A percentile compares a stretch with the other conserved stretches of the same genome.
Evolutionary conservation across 2,329 filamentous ascomycete genomes (phyloP).

Genomic region (Periconia sp.): DNA sequence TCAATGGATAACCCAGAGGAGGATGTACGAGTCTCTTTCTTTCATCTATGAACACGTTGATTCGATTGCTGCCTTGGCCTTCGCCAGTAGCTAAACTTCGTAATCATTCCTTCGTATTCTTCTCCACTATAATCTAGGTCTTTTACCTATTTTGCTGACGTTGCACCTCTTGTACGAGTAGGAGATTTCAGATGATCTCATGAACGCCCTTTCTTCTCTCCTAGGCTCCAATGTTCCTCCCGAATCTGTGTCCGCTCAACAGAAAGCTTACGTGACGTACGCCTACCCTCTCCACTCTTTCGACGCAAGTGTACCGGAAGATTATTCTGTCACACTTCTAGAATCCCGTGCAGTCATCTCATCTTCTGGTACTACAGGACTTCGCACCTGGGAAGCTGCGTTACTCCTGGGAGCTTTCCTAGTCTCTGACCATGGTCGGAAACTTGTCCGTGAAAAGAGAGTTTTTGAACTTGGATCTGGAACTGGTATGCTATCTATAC

Average conservation of each 20-base stretch:
- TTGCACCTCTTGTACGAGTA: conserved; percentile 49
- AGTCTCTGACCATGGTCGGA: conserved; percentile 50
- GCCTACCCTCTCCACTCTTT: conserved; percentile 37
- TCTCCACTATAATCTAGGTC: background rate
- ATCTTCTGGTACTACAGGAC: conserved; percentile 74
- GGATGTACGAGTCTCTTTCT: conserved; percentile 71
- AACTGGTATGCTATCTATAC: conserved; percentile 75
- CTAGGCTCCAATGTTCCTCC: conserved; percentile 69
- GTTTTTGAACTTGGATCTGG: conserved; percentile 78
- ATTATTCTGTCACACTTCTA: conserved; percentile 64
- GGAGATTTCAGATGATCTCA: conserved; percentile 84
- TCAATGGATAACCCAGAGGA: conserved; percentile 82
- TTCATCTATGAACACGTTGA: conserved; percentile 8
- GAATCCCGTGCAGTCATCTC: conserved; percentile 74
- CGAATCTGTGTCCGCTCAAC: conserved; percentile 70
- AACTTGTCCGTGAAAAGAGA: conserved; percentile 59
- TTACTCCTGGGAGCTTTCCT: conserved; percentile 75
- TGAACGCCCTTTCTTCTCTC: conserved; percentile 70
- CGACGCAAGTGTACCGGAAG: conserved; percentile 22
- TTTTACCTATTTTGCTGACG: conserved; percentile 26
- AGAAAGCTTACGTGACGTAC: conserved; percentile 79
- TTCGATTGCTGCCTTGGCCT: background rate
- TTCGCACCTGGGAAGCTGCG: conserved; percentile 82
- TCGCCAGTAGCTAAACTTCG: background rate
- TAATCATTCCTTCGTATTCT: background rate